Evolutionary conservation across 2,329 filamentous ascomycete species (phyloP).

Genomic region (Trichoderma polysporum): DNA sequence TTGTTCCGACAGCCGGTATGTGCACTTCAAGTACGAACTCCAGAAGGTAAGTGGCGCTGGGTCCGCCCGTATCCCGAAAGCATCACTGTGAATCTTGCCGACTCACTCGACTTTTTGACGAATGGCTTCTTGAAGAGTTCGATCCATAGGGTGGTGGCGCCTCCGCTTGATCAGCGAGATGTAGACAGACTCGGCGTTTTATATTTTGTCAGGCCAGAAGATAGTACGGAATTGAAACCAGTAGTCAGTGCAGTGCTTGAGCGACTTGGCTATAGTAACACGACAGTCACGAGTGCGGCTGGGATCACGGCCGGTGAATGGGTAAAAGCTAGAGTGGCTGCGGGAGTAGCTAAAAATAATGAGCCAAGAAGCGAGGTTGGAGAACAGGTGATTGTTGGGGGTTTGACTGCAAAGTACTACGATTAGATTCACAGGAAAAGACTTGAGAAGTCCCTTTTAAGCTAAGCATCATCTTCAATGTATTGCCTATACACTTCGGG

Average conservation of each 20-base stretch:
- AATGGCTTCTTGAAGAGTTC: slow-evolving; percentile 46
- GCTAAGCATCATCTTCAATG: slow-evolving; percentile 36
- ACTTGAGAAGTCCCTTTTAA: not conserved
- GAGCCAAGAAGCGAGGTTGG: not conserved
- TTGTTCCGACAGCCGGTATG: slow-evolving; percentile 59
- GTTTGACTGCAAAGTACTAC: slow-evolving; percentile 15
- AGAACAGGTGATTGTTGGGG: slow-evolving; percentile 16
- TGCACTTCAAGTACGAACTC: slow-evolving; percentile 52
- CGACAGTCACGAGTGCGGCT: not conserved
- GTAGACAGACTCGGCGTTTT: slow-evolving; percentile 49
- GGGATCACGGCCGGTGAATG: slow-evolving; percentile 18
- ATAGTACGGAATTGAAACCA: slow-evolving; percentile 34
- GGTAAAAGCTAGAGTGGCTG: slow-evolving; percentile 20
- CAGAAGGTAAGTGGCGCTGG: slow-evolving; percentile 49
- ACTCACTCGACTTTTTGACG: slow-evolving; percentile 50
- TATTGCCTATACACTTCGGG: slow-evolving; percentile 49
- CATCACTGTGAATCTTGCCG: slow-evolving; percentile 54
- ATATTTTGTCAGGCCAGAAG: slow-evolving; percentile 42
- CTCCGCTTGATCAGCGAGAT: slow-evolving; percentile 44
- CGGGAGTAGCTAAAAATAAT: slow-evolving; percentile 9
- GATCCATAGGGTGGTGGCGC: slow-evolving; percentile 44
- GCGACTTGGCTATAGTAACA: slow-evolving; percentile 31
- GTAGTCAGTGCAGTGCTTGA: slow-evolving; percentile 35
- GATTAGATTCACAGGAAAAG: not conserved
- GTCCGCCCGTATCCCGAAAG: slow-evolving; percentile 47